Evolutionary conservation across 352 stramenopile species (phyloP).

Genomic region (Phytophthora megakarya): DNA sequence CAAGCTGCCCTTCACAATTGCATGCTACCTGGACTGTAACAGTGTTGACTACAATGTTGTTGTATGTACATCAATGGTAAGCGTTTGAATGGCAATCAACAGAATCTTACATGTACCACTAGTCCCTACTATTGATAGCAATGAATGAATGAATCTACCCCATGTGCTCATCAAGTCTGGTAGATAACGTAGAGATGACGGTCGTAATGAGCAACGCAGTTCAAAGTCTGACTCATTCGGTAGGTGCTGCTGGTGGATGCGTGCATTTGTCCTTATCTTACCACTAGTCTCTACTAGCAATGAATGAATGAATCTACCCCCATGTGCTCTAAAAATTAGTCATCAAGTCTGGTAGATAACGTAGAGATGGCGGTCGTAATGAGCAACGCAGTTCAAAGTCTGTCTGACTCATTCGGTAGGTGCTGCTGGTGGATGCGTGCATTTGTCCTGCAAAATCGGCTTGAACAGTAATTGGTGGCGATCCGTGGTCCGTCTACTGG

Average conservation of each 20-base stretch:
- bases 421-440: neutral
- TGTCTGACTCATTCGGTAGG: constrained; percentile 1
- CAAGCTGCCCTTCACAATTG: neutral
- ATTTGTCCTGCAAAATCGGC: neutral
- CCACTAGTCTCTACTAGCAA: no score
- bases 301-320: neutral
- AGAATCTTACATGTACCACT: no score
- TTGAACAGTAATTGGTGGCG: constrained; percentile 3
- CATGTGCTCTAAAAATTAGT: neutral
- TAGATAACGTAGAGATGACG: constrained; percentile 2
- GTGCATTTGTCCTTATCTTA: neutral
- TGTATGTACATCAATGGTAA: neutral
- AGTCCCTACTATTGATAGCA: no score
- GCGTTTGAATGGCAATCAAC: neutral
- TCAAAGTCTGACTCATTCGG: constrained; percentile 11
- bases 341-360: neutral
- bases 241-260: neutral
- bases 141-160: neutral
- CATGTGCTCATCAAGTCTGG: neutral
- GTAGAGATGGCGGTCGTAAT: constrained; percentile 1
- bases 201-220: neutral
- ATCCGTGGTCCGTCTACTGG: neutral
- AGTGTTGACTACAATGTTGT: neutral
- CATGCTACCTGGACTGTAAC: neutral
- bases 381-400: neutral